Percentiles rank a stretch among this genome's conserved stretches.
phyloP scores from a whole-genome alignment of 257 asterid species.

The Nicotiana undulata region DNA sequence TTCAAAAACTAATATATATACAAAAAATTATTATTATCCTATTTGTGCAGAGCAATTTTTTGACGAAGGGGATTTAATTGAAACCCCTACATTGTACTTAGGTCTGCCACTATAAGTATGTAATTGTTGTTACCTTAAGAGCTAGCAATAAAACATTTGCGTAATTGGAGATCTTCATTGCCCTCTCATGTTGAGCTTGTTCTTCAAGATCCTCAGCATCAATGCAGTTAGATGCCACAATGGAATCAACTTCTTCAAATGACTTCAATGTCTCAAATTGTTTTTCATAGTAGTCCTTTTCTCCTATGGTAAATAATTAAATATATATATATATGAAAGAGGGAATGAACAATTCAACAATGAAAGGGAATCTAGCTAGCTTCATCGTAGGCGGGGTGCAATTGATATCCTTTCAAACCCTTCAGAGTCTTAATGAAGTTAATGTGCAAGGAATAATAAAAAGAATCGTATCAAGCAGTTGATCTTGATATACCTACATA shows the following conservation, averaged over 20 bases:
- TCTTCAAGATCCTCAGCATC: constrained; percentile 60
- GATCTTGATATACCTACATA: not conserved
- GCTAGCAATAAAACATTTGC: constrained; percentile 64
- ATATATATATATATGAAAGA: not conserved
- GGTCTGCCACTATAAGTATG: not conserved
- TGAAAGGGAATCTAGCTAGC: not conserved
- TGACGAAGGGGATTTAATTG: too few species aligned
- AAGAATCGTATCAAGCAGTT: not conserved
- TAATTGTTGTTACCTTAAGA: constrained; percentile 46
- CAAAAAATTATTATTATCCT: too few species aligned
- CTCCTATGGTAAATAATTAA: constrained; percentile 33
- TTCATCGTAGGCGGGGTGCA: not conserved
- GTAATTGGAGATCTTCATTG: constrained; percentile 81
- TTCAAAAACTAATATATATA: too few species aligned
- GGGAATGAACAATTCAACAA: not conserved
- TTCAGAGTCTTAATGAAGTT: not conserved
- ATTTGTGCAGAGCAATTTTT: too few species aligned
- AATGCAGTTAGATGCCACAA: constrained; percentile 32
- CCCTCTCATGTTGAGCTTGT: constrained; percentile 64
- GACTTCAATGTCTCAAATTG: constrained; percentile 72
- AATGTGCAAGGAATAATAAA: not conserved
- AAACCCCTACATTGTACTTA: too few species aligned
- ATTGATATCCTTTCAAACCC: not conserved
- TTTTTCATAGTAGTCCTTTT: constrained; percentile 66
- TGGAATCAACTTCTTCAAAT: constrained; percentile 62